These are phyloP conservation scores for Saturnispora kantuleensis DNA, from an alignment of 805 yeast genomes.

Conservation along the genomic window DNA sequence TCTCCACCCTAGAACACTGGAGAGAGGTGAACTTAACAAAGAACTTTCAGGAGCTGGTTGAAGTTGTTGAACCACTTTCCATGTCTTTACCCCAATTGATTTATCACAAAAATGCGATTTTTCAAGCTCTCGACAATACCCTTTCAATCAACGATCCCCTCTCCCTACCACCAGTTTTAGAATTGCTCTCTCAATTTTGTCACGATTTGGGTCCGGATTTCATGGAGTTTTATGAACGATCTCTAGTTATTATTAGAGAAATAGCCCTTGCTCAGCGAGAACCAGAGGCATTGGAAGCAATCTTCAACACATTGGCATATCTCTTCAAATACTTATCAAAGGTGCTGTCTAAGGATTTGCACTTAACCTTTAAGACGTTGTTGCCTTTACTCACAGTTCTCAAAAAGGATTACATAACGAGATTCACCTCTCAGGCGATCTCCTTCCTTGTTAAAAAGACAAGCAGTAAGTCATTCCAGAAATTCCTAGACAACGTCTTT, in stretches of 20 bases:
- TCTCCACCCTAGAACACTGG: constrained; percentile 79
- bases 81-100: constrained; percentile 76
- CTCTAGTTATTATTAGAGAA: constrained; percentile 41
- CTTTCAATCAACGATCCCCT: constrained; percentile 52
- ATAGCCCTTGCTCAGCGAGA: constrained; percentile 42
- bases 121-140: constrained; percentile 28
- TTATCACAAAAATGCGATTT: constrained; percentile 58
- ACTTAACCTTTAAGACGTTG: constrained; percentile 58
- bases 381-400: constrained; percentile 53
- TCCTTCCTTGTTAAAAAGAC: constrained; percentile 75
- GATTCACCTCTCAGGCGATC: constrained; percentile 86
- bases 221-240: constrained; percentile 46
- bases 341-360: constrained; percentile 48
- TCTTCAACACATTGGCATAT: constrained; percentile 77
- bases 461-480: constrained; percentile 34
- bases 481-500: constrained; percentile 35
- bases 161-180: constrained; percentile 74
- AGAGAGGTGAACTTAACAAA: constrained; percentile 73
- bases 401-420: constrained; percentile 51
- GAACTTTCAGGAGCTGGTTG: constrained; percentile 53
- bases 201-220: constrained; percentile 93
- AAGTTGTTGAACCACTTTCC: constrained; percentile 41
- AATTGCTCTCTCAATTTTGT: constrained; percentile 71
- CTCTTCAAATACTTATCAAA: constrained; percentile 79
- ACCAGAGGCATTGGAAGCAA: constrained; percentile 65